phyloP scores from a whole-genome alignment of 345 rosid species.

The Excoecaria cochinchinensis region DNA sequence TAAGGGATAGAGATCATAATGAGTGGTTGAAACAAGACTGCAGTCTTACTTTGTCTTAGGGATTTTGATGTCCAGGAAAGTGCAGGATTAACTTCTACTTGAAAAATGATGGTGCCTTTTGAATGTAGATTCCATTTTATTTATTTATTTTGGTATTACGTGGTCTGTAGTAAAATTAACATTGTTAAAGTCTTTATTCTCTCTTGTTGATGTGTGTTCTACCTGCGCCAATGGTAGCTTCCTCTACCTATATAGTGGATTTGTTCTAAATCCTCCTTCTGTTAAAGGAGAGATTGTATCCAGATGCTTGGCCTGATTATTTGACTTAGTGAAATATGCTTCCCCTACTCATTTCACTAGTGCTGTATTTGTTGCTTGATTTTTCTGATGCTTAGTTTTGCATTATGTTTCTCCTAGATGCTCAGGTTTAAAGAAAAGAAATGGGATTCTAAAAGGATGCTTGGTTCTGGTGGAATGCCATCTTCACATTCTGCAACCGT shows the following conservation, averaged over 20 bases:
- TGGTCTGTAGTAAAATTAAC: background rate
- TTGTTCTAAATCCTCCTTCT: background rate
- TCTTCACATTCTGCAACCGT: constrained; percentile 96
- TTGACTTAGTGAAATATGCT: background rate
- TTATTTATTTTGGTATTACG: background rate
- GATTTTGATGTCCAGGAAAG: background rate
- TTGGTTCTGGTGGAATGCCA: constrained; percentile 97
- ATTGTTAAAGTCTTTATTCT: background rate
- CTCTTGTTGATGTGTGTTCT: background rate
- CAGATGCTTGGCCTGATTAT: background rate
- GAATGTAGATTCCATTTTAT: background rate
- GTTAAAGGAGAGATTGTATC: background rate
- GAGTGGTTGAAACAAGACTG: background rate
- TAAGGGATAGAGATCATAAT: background rate
- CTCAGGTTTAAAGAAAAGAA: constrained; percentile 93
- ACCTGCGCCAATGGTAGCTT: background rate
- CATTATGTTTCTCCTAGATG: constrained; percentile 29
- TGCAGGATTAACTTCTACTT: background rate
- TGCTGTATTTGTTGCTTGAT: background rate
- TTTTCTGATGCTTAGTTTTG: constrained; percentile 8
- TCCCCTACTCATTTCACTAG: background rate
- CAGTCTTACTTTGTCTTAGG: background rate
- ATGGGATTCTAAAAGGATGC: constrained; percentile 89
- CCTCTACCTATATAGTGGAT: background rate
- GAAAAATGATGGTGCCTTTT: background rate